Evolutionary conservation across 1,139 yeast species (phyloP).

Genomic region (Lodderomyces jiufengensis): DNA sequence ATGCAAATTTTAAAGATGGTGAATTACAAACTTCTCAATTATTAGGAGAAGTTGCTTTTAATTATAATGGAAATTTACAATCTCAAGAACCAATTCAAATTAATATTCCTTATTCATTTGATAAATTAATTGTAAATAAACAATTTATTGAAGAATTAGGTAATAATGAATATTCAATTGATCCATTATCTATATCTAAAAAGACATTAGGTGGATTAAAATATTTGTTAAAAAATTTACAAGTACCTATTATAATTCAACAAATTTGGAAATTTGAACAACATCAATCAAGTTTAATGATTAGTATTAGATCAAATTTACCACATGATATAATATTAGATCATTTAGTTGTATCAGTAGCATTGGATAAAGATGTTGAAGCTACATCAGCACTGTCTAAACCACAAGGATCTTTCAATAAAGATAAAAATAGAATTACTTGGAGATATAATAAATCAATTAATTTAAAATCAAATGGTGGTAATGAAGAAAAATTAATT

Average conservation of each 20-base stretch:
- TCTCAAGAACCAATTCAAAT: conserved; percentile 23
- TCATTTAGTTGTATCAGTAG: conserved; percentile 68
- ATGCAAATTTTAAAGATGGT: conserved; percentile 71
- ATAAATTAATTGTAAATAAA: conserved; percentile 41
- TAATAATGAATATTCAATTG: conserved; percentile 26
- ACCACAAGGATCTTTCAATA: conserved; percentile 87
- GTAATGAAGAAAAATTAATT: conserved; percentile 54
- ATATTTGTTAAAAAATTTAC: conserved; percentile 48
- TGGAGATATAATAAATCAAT: conserved; percentile 68
- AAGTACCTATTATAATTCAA: conserved; percentile 66
- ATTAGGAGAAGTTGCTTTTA: conserved; percentile 78
- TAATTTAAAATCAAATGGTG: conserved; percentile 24
- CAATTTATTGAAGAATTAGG: conserved; percentile 36
- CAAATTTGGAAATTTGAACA: conserved; percentile 90
- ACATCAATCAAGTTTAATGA: conserved; percentile 79
- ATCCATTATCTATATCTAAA: conserved; percentile 38
- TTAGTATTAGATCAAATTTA: conserved; percentile 58
- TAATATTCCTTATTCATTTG: conserved; percentile 30
- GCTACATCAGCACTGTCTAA: conserved; percentile 76
- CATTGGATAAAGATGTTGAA: conserved; percentile 40
- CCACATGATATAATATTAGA: conserved; percentile 43
- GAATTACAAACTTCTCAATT: conserved; percentile 53
- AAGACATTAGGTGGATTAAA: conserved; percentile 74
- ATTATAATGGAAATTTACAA: conserved; percentile 32
- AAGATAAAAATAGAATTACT: conserved; percentile 77